phyloP scores from a whole-genome alignment of 352 stramenopile genomes.

The Phytophthora pisi region DNA sequence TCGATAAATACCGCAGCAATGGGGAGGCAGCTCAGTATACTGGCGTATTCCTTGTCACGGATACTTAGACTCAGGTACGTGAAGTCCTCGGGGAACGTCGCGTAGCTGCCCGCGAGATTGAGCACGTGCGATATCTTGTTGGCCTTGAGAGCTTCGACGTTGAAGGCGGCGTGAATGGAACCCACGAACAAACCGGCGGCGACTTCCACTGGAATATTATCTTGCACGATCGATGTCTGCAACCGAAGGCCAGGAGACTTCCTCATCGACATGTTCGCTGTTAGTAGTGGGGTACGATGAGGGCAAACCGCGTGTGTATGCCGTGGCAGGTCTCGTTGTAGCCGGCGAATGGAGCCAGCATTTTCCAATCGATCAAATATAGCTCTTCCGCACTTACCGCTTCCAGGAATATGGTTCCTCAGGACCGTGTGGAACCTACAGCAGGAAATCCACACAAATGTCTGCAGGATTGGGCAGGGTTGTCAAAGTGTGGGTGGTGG shows the following conservation, averaged over 20 bases:
- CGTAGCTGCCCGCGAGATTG: conserved; percentile 84
- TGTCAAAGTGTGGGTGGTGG: conserved; percentile 1
- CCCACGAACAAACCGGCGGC: conserved; percentile 77
- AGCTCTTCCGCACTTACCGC: conserved; percentile 13
- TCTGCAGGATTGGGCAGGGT: conserved; percentile 12
- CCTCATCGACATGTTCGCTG: conserved; percentile 45
- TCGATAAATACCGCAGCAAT: conserved; percentile 84
- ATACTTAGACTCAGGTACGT: conserved; percentile 91
- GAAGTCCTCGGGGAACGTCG: conserved; percentile 90
- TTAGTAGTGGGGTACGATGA: not conserved
- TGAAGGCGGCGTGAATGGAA: conserved; percentile 89
- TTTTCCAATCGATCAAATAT: conserved; percentile 34
- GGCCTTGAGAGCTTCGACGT: conserved; percentile 80
- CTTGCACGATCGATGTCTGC: conserved; percentile 76
- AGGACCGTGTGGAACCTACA: conserved; percentile 19
- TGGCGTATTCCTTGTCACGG: conserved; percentile 90
- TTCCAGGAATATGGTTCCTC: conserved; percentile 30
- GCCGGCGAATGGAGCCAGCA: conserved; percentile 4
- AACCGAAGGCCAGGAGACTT: conserved; percentile 63
- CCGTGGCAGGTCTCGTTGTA: conserved; percentile 23
- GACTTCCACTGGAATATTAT: conserved; percentile 85
- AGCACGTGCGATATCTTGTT: conserved; percentile 84
- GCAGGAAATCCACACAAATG: not conserved
- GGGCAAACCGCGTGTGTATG: conserved; percentile 7
- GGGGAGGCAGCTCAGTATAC: conserved; percentile 87